phyloP scores from a whole-genome alignment of 768 basidiomycete genomes.

The Kwoniella botswanensis region DNA sequence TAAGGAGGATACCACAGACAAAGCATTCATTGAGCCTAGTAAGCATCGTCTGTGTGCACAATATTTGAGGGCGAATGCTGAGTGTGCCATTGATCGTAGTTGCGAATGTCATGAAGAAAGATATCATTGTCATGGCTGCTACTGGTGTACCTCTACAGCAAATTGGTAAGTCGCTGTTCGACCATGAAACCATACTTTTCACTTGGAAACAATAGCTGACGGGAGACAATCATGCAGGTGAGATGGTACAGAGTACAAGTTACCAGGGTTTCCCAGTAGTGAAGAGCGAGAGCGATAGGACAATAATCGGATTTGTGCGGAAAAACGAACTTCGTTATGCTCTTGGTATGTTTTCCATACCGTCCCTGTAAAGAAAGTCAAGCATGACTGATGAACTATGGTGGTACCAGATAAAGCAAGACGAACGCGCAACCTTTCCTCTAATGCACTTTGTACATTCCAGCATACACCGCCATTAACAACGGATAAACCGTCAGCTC shows the following conservation, averaged over 20 bases:
- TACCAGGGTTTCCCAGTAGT: constrained; percentile 94
- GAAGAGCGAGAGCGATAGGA: constrained; percentile 65
- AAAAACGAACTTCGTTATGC: constrained; percentile 84
- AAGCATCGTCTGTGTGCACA: constrained; percentile 41
- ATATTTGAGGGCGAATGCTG: too few relatives aligned
- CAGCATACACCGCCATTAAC: constrained; percentile 40
- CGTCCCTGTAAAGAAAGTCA: too few relatives aligned
- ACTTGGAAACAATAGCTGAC: constrained; percentile 9
- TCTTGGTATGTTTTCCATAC: constrained; percentile 65
- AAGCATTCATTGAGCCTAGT: constrained; percentile 90
- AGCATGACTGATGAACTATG: background rate
- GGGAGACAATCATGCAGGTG: constrained; percentile 62
- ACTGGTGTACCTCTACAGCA: constrained; percentile 76
- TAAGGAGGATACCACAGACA: constrained; percentile 59
- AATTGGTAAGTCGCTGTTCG: constrained; percentile 67
- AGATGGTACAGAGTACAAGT: constrained; percentile 69
- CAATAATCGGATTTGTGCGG: constrained; percentile 84
- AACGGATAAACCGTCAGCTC: constrained; percentile 12
- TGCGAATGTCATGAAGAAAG: constrained; percentile 84
- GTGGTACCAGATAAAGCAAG: constrained; percentile 69
- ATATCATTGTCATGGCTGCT: constrained; percentile 73
- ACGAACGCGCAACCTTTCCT: constrained; percentile 67
- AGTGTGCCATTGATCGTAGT: constrained; percentile 62
- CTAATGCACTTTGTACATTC: constrained; percentile 76
- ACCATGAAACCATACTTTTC: background rate